Conservation (phyloP, 2,329 filamentous ascomycete genomes). For the Neobulgaria alba region DNA sequence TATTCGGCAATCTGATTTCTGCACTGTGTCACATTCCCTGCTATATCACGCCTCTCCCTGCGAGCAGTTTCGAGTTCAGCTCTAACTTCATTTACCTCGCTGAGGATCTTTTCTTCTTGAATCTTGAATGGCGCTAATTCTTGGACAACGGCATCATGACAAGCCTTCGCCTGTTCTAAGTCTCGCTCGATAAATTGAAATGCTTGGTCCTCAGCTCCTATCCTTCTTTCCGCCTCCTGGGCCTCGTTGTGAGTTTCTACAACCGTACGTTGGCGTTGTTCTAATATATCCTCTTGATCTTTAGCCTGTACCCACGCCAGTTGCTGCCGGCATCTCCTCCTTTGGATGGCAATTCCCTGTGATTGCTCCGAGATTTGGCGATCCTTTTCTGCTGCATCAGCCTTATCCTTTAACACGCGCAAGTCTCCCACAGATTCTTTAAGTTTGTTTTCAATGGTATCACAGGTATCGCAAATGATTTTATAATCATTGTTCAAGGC, state of each 20-base stretch:
- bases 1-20: conserved; percentile 38
- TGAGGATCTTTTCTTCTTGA: conserved; percentile 39
- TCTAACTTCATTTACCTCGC: conserved; percentile 44
- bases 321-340: conserved; percentile 53
- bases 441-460: conserved; percentile 60
- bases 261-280: conserved; percentile 32
- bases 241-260: conserved; percentile 31
- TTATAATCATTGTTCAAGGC: conserved; percentile 87
- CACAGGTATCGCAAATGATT: conserved; percentile 69
- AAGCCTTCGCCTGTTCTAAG: conserved; percentile 29
- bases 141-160: conserved; percentile 10
- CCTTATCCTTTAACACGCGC: conserved; percentile 46
- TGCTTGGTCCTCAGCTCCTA: conserved; percentile 40
- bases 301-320: conserved; percentile 83
- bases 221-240: conserved; percentile 32
- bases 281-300: conserved; percentile 55
- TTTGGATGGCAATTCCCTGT: conserved; percentile 52
- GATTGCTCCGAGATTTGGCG: conserved; percentile 55
- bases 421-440: conserved; percentile 54
- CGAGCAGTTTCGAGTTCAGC: conserved; percentile 45
- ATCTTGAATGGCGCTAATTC: conserved; percentile 37
- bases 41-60: conserved; percentile 58
- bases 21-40: conserved; percentile 45
- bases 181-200: conserved; percentile 26
- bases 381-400: conserved; percentile 56